Evolutionary conservation across 176 grass and related monocot genomes (phyloP).

Genomic region (Oryza rufipogon): DNA sequence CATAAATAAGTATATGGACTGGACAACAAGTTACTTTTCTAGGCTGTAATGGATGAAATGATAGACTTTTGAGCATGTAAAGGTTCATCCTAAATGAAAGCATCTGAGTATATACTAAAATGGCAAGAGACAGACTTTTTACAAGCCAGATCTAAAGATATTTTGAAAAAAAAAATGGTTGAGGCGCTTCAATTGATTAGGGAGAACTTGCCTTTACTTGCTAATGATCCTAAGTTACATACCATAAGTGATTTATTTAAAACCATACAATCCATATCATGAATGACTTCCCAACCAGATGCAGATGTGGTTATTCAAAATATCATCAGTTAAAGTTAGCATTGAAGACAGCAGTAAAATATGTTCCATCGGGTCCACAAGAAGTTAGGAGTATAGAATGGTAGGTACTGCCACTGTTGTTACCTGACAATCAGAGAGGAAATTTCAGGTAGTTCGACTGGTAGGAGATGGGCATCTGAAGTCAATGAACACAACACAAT

Average conservation of each 20-base stretch:
- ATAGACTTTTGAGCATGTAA: conserved; percentile 2
- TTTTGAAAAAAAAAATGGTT: neutral
- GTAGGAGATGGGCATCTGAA: conserved; percentile 85
- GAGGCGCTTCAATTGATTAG: neutral
- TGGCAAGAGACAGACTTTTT: neutral
- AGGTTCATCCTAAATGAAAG: conserved; percentile 3
- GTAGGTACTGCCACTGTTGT: neutral
- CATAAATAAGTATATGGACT: conserved; percentile 38
- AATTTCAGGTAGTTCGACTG: conserved; percentile 91
- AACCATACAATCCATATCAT: too few relatives aligned
- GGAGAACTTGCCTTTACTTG: neutral
- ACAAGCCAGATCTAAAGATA: neutral
- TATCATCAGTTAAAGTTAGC: conserved; percentile 24
- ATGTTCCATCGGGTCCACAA: conserved; percentile 4
- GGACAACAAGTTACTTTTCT: neutral
- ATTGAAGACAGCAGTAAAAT: conserved; percentile 19
- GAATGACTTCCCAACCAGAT: neutral
- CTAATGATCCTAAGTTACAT: neutral
- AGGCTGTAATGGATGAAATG: neutral
- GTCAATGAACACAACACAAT: conserved; percentile 32
- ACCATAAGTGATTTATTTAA: neutral
- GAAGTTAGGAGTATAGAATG: conserved; percentile 19
- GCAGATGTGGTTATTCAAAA: conserved; percentile 4
- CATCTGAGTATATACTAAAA: neutral
- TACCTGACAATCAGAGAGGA: conserved; percentile 85